Conservation (phyloP, 768 basidiomycete species). For the Saitozyma podzolica region DNA sequence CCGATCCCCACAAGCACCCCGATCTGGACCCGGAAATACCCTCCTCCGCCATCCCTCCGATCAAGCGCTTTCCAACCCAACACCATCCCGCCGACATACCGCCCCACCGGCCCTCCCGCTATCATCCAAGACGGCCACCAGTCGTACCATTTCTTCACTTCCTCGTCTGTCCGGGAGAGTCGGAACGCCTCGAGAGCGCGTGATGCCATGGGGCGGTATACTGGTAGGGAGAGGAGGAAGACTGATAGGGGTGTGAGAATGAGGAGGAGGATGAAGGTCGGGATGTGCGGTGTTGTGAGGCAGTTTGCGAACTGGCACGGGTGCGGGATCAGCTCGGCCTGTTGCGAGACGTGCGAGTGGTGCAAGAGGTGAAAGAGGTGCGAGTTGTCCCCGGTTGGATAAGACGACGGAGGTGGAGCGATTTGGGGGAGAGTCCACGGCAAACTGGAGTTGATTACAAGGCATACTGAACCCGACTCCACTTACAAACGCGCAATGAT, state of each 20-base stretch:
- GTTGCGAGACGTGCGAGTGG: neutral
- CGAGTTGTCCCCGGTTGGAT: too few relatives aligned
- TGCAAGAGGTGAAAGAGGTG: too few relatives aligned
- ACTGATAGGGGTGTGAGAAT: constrained; percentile 39
- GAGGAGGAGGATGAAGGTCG: constrained; percentile 44
- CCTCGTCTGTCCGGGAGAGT: constrained; percentile 9
- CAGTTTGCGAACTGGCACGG: constrained; percentile 46
- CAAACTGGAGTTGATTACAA: too few relatives aligned
- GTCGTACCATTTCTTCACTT: constrained; percentile 31
- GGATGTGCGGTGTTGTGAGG: constrained; percentile 44
- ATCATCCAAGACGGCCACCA: constrained; percentile 36
- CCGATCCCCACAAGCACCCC: constrained; percentile 29
- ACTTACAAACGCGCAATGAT: constrained; percentile 52
- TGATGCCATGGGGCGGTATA: constrained; percentile 19
- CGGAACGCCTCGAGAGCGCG: constrained; percentile 18
- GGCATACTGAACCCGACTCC: too few relatives aligned
- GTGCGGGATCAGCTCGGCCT: neutral
- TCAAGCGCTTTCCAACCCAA: constrained; percentile 41
- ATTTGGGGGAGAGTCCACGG: too few relatives aligned
- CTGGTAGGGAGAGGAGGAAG: constrained; percentile 27
- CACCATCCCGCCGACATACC: constrained; percentile 30
- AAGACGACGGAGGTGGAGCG: too few relatives aligned
- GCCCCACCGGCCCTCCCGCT: constrained; percentile 38
- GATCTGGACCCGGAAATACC: constrained; percentile 19
- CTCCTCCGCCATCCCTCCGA: constrained; percentile 13